phyloP scores from a whole-genome alignment of 306 rosid genomes.

The Rosa multiflora region DNA sequence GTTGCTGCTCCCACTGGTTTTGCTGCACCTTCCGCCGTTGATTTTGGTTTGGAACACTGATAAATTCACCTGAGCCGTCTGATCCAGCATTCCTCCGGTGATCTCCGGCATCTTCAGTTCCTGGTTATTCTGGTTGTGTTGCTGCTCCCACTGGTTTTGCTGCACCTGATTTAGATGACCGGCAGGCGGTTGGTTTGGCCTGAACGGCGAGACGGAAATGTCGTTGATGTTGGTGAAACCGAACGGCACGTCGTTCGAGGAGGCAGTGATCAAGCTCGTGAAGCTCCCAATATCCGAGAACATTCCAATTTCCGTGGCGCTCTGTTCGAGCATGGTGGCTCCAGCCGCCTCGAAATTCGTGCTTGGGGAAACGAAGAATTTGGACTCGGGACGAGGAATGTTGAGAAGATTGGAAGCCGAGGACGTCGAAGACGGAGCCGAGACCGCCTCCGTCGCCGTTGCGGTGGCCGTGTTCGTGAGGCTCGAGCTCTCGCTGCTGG shows the following conservation, averaged over 20 bases:
- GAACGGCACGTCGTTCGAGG: conserved; percentile 53
- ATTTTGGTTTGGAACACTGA: conserved; percentile 43
- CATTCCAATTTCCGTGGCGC: conserved; percentile 31
- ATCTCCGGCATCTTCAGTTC: not conserved
- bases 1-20: conserved; percentile 40
- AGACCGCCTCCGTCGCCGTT: conserved; percentile 37
- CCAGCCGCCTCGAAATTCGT: conserved; percentile 24
- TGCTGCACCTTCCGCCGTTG: conserved; percentile 39
- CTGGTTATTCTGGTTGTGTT: conserved; percentile 20
- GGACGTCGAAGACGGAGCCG: conserved; percentile 44
- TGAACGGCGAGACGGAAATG: conserved; percentile 51
- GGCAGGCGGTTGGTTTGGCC: conserved; percentile 21
- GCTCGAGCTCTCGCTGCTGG: conserved; percentile 92
- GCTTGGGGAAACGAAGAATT: conserved; percentile 33
- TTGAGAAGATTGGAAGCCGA: conserved; percentile 31
- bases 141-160: conserved; percentile 41
- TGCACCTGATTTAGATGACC: conserved; percentile 30
- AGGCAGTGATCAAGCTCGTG: conserved; percentile 59
- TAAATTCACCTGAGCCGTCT: conserved; percentile 52
- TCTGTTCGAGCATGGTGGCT: conserved; percentile 14
- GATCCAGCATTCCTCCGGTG: conserved; percentile 42
- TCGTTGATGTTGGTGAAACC: conserved; percentile 46
- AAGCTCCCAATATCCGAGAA: conserved; percentile 81
- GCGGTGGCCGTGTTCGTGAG: conserved; percentile 52
- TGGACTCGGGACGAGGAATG: conserved; percentile 35